Evolutionary conservation across 306 rosid species (phyloP).

Genomic region (Quercus gilva): DNA sequence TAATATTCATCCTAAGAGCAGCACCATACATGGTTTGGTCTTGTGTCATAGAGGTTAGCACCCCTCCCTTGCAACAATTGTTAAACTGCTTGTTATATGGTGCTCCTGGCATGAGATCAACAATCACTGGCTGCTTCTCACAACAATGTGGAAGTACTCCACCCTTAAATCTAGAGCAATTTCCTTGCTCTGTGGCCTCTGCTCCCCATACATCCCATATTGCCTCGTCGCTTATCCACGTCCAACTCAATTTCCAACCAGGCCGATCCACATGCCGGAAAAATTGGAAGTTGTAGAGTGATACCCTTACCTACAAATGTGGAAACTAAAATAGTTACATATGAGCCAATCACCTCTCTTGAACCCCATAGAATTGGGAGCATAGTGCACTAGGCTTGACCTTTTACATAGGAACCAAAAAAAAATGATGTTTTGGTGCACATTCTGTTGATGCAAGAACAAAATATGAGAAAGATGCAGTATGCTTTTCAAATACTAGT

Average conservation of each 20-base stretch:
- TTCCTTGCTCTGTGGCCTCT: constrained; percentile 66
- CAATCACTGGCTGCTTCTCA: constrained; percentile 44
- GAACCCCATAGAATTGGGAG: too few relatives aligned
- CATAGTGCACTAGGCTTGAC: too few relatives aligned
- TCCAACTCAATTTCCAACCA: constrained; percentile 71
- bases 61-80: constrained; percentile 72
- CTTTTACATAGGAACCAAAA: too few relatives aligned
- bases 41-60: constrained; percentile 57
- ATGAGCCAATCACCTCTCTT: background rate
- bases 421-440: too few relatives aligned
- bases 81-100: constrained; percentile 50
- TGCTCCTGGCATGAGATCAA: constrained; percentile 65
- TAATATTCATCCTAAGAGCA: constrained; percentile 50
- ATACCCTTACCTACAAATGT: constrained; percentile 50
- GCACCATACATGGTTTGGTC: constrained; percentile 39
- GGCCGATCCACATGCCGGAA: constrained; percentile 68
- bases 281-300: constrained; percentile 57
- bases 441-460: too few relatives aligned
- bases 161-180: constrained; percentile 55
- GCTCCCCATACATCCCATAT: constrained; percentile 82
- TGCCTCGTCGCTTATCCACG: constrained; percentile 62
- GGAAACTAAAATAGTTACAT: background rate
- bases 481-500: too few relatives aligned
- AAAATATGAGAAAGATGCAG: too few relatives aligned
- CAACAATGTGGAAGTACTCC: constrained; percentile 64